Base-by-base conservation (phyloP, 768 basidiomycete genomes). In the Termitomyces eurrhizus region DNA sequence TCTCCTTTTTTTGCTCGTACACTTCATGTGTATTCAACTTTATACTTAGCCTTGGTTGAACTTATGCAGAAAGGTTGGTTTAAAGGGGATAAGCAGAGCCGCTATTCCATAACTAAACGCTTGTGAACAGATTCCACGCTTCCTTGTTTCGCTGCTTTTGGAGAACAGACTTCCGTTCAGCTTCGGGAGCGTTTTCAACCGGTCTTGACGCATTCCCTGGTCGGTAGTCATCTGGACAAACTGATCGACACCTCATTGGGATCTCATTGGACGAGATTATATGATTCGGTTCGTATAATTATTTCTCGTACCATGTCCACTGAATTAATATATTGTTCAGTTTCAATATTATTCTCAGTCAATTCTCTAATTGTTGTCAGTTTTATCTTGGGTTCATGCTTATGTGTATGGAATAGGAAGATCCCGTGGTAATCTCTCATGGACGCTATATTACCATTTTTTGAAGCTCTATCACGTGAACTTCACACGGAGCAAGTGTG, bases 281-380 rank as follows among this genome's bases (percentile, higher is more conserved):
- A 99, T 71, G 97, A 99, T 74, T 97, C 93, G 62, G 92, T 97
- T 93, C 61, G 92, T 93, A 68, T 68, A 89, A 64, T 39, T 42
- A 12, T 44, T 37, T 1, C 29, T 42, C 29, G n/a, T 33, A 13
- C 45, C 13, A 7, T 39, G 1, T 14, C 14, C 35, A 9, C 12
- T 36, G 7, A 29, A 35, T 13, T 42, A 51, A 64, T 42, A 29
- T 39, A 35, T 24, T 55, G 21, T 37, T 26, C 55, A 95, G 93
- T 95, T 89, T 75, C 93, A 95, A 80, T 95, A 95, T 70, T 94
- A 94, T 72, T 93, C 92, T 29, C 93, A 95, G 72, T 93, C 90
- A 56, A 93, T 94, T 62, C 68, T 78, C 69, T 93, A 76, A 58
- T n/a, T 44, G 14, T 29, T 35, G 46, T 61, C 29, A 16, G n/a